A percentile compares a stretch with the other conserved stretches of the same genome.
phyloP scores from a whole-genome alignment of 208 protist genomes.

The Angomonas deanei region DNA sequence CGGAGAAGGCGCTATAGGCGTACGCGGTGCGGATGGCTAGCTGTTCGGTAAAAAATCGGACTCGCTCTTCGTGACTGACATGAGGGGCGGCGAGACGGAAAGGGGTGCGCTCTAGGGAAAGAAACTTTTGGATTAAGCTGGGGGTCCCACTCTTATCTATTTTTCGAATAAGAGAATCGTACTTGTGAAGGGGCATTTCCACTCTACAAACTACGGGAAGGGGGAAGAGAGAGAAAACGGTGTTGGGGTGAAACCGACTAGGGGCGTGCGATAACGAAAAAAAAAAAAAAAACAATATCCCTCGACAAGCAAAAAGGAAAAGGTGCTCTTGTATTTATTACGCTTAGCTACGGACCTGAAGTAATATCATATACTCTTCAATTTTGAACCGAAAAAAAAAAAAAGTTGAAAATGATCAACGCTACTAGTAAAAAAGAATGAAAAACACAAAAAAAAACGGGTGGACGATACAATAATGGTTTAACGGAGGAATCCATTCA shows the following conservation, averaged over 20 bases:
- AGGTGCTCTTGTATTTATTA: too few relatives aligned
- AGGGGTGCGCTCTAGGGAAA: constrained; percentile 34
- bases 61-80: constrained; percentile 11
- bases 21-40: constrained; percentile 71
- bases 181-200: constrained; percentile 15
- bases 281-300: too few relatives aligned
- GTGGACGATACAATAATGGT: background rate
- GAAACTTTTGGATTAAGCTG: constrained; percentile 23
- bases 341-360: background rate
- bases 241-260: too few relatives aligned
- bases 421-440: constrained; percentile 7
- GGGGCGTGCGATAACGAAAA: too few relatives aligned
- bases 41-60: constrained; percentile 35
- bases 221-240: too few relatives aligned
- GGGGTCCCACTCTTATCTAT: background rate
- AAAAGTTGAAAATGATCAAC: constrained; percentile 6
- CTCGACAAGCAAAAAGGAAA: too few relatives aligned
- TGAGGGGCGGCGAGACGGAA: constrained; percentile 40
- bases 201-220: too few relatives aligned
- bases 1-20: constrained; percentile 47
- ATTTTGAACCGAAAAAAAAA: constrained; percentile 14
- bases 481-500: constrained; percentile 5
- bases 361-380: background rate
- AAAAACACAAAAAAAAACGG: constrained; percentile 14
- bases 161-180: background rate